Evolutionary conservation across 2,329 filamentous ascomycete genomes (phyloP).

Genomic region (Penicillium palitans): DNA sequence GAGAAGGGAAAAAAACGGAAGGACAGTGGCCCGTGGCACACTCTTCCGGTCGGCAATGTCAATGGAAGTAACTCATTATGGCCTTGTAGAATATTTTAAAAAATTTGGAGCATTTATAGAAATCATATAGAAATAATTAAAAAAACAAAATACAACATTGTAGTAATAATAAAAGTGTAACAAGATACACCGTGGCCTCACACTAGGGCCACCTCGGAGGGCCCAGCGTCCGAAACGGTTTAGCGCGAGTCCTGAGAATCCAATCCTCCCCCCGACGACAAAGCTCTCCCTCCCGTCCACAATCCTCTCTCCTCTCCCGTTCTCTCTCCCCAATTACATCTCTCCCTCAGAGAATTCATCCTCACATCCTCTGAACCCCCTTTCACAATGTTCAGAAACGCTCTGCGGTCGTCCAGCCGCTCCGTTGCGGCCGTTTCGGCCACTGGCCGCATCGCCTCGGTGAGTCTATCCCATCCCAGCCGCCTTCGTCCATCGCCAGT

Average conservation of each 20-base stretch:
- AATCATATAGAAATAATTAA: not conserved
- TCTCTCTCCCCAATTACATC: constrained; percentile 44
- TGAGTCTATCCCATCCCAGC: constrained; percentile 68
- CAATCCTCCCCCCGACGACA: constrained; percentile 41
- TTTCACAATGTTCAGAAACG: constrained; percentile 91
- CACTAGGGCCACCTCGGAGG: constrained; percentile 44
- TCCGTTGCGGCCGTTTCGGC: constrained; percentile 92
- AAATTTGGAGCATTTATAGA: not conserved
- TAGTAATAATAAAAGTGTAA: not conserved
- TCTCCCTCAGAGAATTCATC: constrained; percentile 44
- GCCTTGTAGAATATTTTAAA: not conserved
- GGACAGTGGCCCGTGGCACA: constrained; percentile 26
- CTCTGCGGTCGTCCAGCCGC: constrained; percentile 94
- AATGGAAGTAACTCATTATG: not conserved
- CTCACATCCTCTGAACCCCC: constrained; percentile 46
- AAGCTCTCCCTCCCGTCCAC: constrained; percentile 47
- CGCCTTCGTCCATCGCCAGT: constrained; percentile 39
- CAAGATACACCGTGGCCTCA: constrained; percentile 25
- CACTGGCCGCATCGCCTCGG: constrained; percentile 84
- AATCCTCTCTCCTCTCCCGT: constrained; percentile 43
- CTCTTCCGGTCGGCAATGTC: constrained; percentile 10
- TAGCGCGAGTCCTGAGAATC: constrained; percentile 44
- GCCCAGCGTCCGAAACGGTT: constrained; percentile 41
- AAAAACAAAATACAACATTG: not conserved
- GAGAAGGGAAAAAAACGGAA: constrained; percentile 39